Evolutionary conservation across 2,329 filamentous ascomycete genomes (phyloP).

Genomic region (Bipolaris victoriae): DNA sequence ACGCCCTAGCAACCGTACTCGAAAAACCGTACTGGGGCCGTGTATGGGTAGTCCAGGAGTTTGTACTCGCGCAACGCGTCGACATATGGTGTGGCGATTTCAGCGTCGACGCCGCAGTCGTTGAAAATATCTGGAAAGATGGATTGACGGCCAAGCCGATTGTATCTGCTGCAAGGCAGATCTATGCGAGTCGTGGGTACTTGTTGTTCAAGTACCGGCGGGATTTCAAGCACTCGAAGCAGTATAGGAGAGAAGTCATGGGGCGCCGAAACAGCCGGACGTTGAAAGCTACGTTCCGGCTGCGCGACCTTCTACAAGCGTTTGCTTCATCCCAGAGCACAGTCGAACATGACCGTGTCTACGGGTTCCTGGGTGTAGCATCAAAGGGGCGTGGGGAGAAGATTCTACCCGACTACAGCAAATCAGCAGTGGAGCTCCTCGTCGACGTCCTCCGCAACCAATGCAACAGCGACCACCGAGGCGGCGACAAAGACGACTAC

Average conservation of each 20-base stretch:
- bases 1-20: conserved; percentile 7
- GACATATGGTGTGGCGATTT: conserved; percentile 22
- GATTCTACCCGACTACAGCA: conserved; percentile 23
- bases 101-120: conserved; percentile 5
- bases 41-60: conserved; percentile 23
- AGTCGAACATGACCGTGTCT: conserved; percentile 19
- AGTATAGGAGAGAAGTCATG: conserved; percentile 14
- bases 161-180: neutral
- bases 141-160: conserved; percentile 5
- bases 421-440: conserved; percentile 16
- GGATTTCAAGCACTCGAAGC: conserved; percentile 16
- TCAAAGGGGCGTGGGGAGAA: conserved; percentile 8
- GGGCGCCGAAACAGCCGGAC: conserved; percentile 17
- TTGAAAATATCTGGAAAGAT: conserved; percentile 20
- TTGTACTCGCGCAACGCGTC: conserved; percentile 18
- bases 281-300: conserved; percentile 13
- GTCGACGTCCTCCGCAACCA: conserved; percentile 24
- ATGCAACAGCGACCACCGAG: conserved; percentile 4
- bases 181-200: conserved; percentile 14
- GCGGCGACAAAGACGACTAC: conserved; percentile 13
- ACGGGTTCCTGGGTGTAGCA: conserved; percentile 22
- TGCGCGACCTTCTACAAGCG: conserved; percentile 20
- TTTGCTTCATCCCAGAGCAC: conserved; percentile 19
- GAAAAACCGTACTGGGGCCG: conserved; percentile 22
- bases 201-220: conserved; percentile 20